Percentiles rank a stretch among this genome's conserved stretches.
Evolutionary conservation across 345 rosid genomes (phyloP).

Genomic region (Syzygium jambos): DNA sequence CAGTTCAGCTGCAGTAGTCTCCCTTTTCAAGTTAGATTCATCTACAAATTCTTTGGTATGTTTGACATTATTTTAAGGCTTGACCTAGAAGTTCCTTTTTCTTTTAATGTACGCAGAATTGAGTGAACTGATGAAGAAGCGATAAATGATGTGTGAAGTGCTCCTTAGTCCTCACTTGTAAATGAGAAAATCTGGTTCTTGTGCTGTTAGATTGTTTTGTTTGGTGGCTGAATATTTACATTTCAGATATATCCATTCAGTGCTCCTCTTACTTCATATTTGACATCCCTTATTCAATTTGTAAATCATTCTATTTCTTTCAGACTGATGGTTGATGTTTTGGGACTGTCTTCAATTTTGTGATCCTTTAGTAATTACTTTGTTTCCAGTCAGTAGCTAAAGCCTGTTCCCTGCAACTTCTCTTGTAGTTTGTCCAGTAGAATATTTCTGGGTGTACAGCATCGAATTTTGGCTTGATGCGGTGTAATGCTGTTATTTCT

Average conservation of each 20-base stretch:
- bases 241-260: background rate
- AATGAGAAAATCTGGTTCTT: background rate
- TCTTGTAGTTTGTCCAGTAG: background rate
- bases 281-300: background rate
- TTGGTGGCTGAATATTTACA: background rate
- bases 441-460: background rate
- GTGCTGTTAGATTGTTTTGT: background rate
- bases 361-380: background rate
- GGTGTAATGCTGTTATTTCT: background rate
- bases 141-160: background rate
- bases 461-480: background rate
- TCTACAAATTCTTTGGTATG: background rate
- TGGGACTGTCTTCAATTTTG: background rate
- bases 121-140: background rate
- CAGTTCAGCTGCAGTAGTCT: background rate
- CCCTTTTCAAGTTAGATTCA: background rate
- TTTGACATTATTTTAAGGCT: background rate
- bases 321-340: background rate
- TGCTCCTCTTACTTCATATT: background rate
- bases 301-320: background rate
- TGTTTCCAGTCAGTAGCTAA: background rate
- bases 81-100: background rate
- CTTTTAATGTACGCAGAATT: background rate
- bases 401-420: background rate
- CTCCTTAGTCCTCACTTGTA: background rate